Evolutionary conservation across 2,329 filamentous ascomycete species (phyloP), one percentile per base, ranked within the genome.

Genomic region (Arthrobotrys sphaeroides): DNA sequence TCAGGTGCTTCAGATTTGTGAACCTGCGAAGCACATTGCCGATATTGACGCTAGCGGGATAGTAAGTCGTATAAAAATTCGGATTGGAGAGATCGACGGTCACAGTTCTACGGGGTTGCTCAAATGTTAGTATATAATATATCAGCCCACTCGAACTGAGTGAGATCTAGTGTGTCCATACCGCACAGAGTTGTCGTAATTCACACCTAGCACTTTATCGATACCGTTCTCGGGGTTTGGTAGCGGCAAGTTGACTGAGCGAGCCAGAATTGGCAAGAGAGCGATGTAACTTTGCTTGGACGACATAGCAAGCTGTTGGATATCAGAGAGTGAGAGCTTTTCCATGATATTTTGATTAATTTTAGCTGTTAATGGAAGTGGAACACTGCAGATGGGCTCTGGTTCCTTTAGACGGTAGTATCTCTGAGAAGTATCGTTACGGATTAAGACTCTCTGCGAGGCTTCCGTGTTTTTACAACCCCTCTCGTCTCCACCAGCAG

Each of bases 1-100:
- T 18, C 7, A 75, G 22, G n/a, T 68, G 70, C 40, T 64, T 57
- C 5, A 75, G 10, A 51, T 40, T 13, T 26, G 18, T 40, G n/a
- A 68, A 64, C 1, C 6, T 18, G 24, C 59, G 64, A 13, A 75
- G 57, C 2, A 38, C 45, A 51, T 69, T 61, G 4, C 64, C 26
- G 13, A 64, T 68, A 13, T 57, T 62, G 9, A 24, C 9, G 22
- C 64, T 57, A 2, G 55, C 64, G 4, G 70, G 55, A 36, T 68
- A 68, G 40, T 68, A 59, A 0, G 62, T 69, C 0, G 24, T 26
- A 24, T 57, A 51, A 18, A 68, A 75, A 24, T 36, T 13, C 18
- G 13, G 36, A 42, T 68, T 33, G 2, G 70, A 75, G 9, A 75
- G 26, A 43, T 75, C 62, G 3, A 75, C 36, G 22, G 38, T 64